Base-by-base conservation (phyloP, 2,329 filamentous ascomycete genomes). In the Geosmithia putterillii region DNA sequence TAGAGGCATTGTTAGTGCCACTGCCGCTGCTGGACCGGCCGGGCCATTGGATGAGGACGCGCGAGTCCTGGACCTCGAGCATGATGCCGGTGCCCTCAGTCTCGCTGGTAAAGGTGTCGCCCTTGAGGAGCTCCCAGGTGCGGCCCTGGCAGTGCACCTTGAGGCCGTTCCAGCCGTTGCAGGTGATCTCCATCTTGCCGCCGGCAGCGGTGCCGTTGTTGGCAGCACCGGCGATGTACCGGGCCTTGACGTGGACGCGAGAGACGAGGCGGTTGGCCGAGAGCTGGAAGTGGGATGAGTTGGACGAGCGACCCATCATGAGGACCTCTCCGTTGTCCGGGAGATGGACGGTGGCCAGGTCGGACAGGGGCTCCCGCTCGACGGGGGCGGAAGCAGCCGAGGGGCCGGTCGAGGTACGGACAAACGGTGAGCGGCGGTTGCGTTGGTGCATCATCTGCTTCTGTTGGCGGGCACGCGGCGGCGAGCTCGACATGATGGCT, bases 111-210 rank as follows among this genome's bases (percentile, higher is more conserved):
- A 95, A 96, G 41, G 79, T 84, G 58, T 95, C 88, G 17, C 85
- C 87, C 66, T 95, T 95, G 50, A 71, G 73, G 54, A 98, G 65
- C 51, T 95, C 86, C 70, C 86, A 90, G 3, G 86, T 83, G 51
- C 82, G 80, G 45, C 87, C 87, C 63, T 90, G 83, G 67, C 87
- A 95, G 65, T 95, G 88, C 52, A 98, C 66, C 67, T 87, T 94
- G 51, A 92, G 72, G 15, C 92, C 92, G 61, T 98, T 98, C 90
- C 90, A 96, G 19, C 92, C 92, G 55, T 84, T 77, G 69, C 92
- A 98, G 55, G 86, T 74, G 53, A 98, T 83, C 62, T 95, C 86
- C 40, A 98, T 77, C 61, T 79, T 82, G 12, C 36, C 36, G 28
- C 28, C 10, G 28, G 28, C 28, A 6, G 28, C 5, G 59, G 84